phyloP scores from a whole-genome alignment of 169 alveolate genomes.

The Plasmodium knowlesi region DNA sequence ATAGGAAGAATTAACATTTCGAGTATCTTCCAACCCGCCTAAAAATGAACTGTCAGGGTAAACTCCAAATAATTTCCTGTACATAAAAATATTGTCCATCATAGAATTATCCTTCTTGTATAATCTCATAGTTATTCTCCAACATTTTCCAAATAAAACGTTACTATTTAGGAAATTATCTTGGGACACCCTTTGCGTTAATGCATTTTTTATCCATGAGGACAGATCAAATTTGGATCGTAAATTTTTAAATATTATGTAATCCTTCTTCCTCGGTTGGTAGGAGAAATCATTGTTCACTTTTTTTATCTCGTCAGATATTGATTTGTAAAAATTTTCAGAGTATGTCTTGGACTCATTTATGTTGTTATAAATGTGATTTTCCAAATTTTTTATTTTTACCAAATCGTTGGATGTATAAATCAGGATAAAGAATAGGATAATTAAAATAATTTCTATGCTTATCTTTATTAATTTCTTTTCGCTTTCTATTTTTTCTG shows the following conservation, averaged over 20 bases:
- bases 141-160: conserved; percentile 58
- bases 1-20: conserved; percentile 28
- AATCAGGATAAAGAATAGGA: conserved; percentile 74
- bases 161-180: conserved; percentile 45
- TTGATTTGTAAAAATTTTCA: conserved; percentile 21
- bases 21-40: conserved; percentile 24
- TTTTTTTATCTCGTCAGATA: conserved; percentile 50
- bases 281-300: conserved; percentile 59
- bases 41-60: conserved; percentile 71
- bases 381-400: conserved; percentile 52
- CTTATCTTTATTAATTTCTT: conserved; percentile 78
- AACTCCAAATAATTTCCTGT: conserved; percentile 61
- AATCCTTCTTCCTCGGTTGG: conserved; percentile 68
- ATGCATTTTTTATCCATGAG: conserved; percentile 52
- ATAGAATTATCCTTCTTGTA: conserved; percentile 42
- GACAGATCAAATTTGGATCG: conserved; percentile 25
- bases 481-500: conserved; percentile 75
- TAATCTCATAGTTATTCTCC: conserved; percentile 74
- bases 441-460: conserved; percentile 70
- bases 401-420: conserved; percentile 74
- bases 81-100: conserved; percentile 29
- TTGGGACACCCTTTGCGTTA: conserved; percentile 20
- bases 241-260: conserved; percentile 15
- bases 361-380: conserved; percentile 29
- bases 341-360: conserved; percentile 25